Conservation (phyloP, 1,284 basidiomycete species). For the Peniophora sp. region DNA sequence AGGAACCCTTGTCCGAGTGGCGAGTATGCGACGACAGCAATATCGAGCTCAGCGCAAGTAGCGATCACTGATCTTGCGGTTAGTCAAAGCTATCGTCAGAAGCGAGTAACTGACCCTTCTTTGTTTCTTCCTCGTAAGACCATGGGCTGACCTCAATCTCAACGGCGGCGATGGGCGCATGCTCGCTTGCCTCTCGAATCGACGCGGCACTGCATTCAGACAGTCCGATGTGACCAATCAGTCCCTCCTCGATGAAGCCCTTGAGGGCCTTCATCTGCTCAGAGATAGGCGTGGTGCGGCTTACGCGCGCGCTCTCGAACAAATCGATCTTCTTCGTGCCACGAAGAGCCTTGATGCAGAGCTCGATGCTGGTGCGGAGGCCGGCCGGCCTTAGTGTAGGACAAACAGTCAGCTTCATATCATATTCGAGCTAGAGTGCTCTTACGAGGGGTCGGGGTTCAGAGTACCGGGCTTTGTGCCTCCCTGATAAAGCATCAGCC, state of each 20-base stretch:
- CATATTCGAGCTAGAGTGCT: not conserved
- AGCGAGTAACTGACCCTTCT: constrained; percentile 20
- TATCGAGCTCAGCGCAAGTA: constrained; percentile 31
- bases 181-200: constrained; percentile 29
- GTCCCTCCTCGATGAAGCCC: constrained; percentile 20
- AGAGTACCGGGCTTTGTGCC: constrained; percentile 17
- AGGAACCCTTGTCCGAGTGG: constrained; percentile 51
- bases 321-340: constrained; percentile 27
- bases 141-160: constrained; percentile 49
- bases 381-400: constrained; percentile 18
- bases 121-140: constrained; percentile 37
- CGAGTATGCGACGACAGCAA: constrained; percentile 49
- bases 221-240: constrained; percentile 28
- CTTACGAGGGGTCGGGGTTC: constrained; percentile 12
- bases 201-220: constrained; percentile 31
- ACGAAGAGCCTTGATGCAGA: constrained; percentile 22
- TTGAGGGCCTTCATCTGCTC: constrained; percentile 13
- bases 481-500: constrained; percentile 38
- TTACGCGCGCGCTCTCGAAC: constrained; percentile 20
- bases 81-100: no score
- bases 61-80: constrained; percentile 29
- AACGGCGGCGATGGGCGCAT: constrained; percentile 35
- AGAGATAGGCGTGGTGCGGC: constrained; percentile 7
- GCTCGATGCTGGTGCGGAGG: constrained; percentile 23
- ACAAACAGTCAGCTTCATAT: not conserved